Evolutionary conservation across 148 eudicot genomes (phyloP).

Genomic region (Polygonum maritimum): DNA sequence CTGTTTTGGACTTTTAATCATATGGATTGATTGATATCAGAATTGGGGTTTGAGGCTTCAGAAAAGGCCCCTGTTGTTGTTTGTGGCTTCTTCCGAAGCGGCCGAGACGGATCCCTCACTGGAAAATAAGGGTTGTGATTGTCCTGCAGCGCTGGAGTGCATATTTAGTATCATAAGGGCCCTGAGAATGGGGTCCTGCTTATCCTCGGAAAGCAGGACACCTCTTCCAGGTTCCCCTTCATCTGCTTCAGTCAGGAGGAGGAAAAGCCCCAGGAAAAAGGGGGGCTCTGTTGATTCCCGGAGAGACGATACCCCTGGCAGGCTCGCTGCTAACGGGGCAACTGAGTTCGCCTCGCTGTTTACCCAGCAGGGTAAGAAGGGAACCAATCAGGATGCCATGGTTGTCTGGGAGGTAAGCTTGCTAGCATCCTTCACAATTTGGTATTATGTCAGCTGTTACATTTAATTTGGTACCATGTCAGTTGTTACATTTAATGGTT

Average conservation of each 20-base stretch:
- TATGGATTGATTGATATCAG: constrained; percentile 3
- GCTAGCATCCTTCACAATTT: not conserved
- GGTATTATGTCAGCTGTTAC: not conserved
- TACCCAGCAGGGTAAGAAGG: constrained; percentile 91
- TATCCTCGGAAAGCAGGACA: constrained; percentile 61
- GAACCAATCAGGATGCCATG: constrained; percentile 99
- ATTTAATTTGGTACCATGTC: not conserved
- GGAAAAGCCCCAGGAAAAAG: constrained; percentile 31
- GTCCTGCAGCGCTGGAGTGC: constrained; percentile 84
- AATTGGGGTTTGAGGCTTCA: not conserved
- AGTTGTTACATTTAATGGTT: not conserved
- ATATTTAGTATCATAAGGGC: constrained; percentile 76
- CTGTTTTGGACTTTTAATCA: not conserved
- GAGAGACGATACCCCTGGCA: constrained; percentile 56
- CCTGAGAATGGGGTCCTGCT: constrained; percentile 99
- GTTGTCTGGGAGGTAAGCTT: constrained; percentile 88
- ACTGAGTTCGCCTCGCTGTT: constrained; percentile 64
- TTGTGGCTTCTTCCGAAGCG: not conserved
- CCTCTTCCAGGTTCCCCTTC: constrained; percentile 48
- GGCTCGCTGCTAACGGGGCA: constrained; percentile 68
- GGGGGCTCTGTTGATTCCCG: constrained; percentile 48
- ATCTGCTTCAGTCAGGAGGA: constrained; percentile 38
- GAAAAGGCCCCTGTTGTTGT: not conserved
- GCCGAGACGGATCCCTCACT: constrained; percentile 51
- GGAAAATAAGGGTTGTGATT: constrained; percentile 42